Conservation (phyloP, 2,329 filamentous ascomycete species). For the Phyllosticta paracitricarpa region DNA sequence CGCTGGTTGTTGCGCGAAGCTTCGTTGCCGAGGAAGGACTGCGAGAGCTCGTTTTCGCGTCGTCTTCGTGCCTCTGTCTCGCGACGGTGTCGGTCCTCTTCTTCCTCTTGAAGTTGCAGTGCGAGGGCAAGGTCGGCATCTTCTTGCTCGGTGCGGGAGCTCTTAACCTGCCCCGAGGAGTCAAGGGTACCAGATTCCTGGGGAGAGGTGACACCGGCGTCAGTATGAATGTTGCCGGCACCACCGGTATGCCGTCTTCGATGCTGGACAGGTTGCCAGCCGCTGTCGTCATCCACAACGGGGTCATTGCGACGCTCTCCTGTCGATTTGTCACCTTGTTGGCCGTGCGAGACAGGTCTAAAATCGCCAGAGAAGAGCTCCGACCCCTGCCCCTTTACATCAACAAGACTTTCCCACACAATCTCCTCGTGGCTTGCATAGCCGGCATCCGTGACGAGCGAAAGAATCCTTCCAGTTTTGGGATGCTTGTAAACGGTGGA, state of each 20-base stretch:
- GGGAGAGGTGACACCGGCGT: slow-evolving; percentile 4
- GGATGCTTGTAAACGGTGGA: slow-evolving; percentile 82
- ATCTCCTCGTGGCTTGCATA: slow-evolving; percentile 83
- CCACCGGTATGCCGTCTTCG: slow-evolving; percentile 11
- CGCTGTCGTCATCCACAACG: slow-evolving; percentile 42
- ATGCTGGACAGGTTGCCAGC: slow-evolving; percentile 15
- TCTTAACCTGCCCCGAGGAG: not conserved
- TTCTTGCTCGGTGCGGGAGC: slow-evolving; percentile 52
- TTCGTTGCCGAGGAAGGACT: slow-evolving; percentile 52
- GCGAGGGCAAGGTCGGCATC: slow-evolving; percentile 76
- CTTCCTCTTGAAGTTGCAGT: slow-evolving; percentile 87
- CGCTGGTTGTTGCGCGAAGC: slow-evolving; percentile 3
- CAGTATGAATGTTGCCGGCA: slow-evolving; percentile 7
- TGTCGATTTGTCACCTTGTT: slow-evolving; percentile 18
- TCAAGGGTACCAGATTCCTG: slow-evolving; percentile 18
- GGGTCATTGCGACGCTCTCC: slow-evolving; percentile 23
- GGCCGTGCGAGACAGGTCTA: slow-evolving; percentile 59
- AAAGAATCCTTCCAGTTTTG: slow-evolving; percentile 61
- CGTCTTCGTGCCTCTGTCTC: slow-evolving; percentile 49
- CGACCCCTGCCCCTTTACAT: slow-evolving; percentile 72
- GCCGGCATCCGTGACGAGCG: slow-evolving; percentile 84
- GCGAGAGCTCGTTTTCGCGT: slow-evolving; percentile 58
- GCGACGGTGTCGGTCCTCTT: slow-evolving; percentile 65
- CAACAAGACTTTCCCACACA: slow-evolving; percentile 88
- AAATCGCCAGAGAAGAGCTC: slow-evolving; percentile 91